Percentiles rank a stretch among this genome's conserved stretches.
Evolutionary conservation across 371 early-diverging fungal species (phyloP).

Genomic region (Batrachochytrium dendrobatidis): DNA sequence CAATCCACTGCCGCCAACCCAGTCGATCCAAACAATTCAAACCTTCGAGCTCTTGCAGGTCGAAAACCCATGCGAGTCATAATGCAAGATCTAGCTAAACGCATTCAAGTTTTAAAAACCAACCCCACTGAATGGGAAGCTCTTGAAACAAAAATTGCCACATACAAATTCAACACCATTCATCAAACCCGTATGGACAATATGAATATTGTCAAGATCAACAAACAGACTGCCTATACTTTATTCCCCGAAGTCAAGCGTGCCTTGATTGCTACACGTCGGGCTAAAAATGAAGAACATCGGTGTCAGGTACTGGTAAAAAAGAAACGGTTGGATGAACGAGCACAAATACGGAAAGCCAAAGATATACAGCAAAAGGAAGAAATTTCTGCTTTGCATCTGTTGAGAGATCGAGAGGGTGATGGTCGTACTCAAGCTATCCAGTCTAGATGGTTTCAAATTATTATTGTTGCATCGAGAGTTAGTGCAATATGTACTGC

Average conservation of each 20-base stretch:
- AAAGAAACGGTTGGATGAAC: conserved; percentile 22
- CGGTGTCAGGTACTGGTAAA: conserved; percentile 21
- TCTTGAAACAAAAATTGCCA: conserved; percentile 32
- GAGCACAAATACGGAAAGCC: conserved; percentile 17
- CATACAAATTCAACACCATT: neutral
- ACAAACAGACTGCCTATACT: neutral
- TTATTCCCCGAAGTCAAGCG: neutral
- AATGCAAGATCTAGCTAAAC: conserved; percentile 33
- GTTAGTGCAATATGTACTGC: too few species aligned
- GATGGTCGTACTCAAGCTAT: conserved; percentile 24
- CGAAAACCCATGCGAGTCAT: conserved; percentile 42
- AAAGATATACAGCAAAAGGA: conserved; percentile 30
- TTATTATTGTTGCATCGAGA: conserved; percentile 30
- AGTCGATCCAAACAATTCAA: too few species aligned
- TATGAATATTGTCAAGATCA: neutral
- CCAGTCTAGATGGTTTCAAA: conserved; percentile 43
- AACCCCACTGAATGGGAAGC: conserved; percentile 45
- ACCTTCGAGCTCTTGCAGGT: conserved; percentile 24
- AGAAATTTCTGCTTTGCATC: conserved; percentile 7
- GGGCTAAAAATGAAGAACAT: conserved; percentile 17
- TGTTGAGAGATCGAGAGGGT: neutral
- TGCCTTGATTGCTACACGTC: neutral
- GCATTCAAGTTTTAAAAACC: conserved; percentile 33
- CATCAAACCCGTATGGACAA: neutral
- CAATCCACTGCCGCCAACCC: too few species aligned